Evolutionary conservation across 148 eudicot species (phyloP).

Genomic region (Rhododendron mucronatum): DNA sequence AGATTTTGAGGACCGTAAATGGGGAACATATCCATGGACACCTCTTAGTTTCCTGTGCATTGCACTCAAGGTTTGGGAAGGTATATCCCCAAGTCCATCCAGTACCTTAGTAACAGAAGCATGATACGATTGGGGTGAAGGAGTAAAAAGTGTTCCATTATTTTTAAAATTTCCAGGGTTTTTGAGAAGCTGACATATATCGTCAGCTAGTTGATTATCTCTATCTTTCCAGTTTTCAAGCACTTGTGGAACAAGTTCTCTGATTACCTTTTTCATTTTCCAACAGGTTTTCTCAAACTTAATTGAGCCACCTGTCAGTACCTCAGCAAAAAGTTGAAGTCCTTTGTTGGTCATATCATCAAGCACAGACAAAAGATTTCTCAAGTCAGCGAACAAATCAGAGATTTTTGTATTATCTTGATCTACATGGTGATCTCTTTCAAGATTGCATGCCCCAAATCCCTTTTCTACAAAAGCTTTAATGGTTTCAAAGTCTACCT

Average conservation of each 20-base stretch:
- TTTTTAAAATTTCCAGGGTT: slow-evolving; percentile 45
- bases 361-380: slow-evolving; percentile 32
- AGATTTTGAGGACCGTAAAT: slow-evolving; percentile 17
- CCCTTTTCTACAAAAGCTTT: slow-evolving; percentile 46
- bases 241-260: slow-evolving; percentile 26
- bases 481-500: slow-evolving; percentile 56
- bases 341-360: slow-evolving; percentile 64
- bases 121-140: slow-evolving; percentile 33
- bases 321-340: slow-evolving; percentile 42
- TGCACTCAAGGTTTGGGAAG: slow-evolving; percentile 37
- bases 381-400: slow-evolving; percentile 18
- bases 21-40: slow-evolving; percentile 34
- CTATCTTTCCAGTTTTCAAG: slow-evolving; percentile 11
- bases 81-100: slow-evolving; percentile 41
- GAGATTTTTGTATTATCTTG: slow-evolving; percentile 17
- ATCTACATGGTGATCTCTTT: slow-evolving; percentile 3
- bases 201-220: slow-evolving; percentile 16
- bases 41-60: slow-evolving; percentile 70
- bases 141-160: slow-evolving; percentile 4
- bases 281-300: slow-evolving; percentile 50
- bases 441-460: slow-evolving; percentile 28
- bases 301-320: slow-evolving; percentile 41
- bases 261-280: slow-evolving; percentile 59
- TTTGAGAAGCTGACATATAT: slow-evolving; percentile 31
- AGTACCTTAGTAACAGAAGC: slow-evolving; percentile 44